phyloP scores from a whole-genome alignment of 805 yeast genomes.

The Kregervanrija pseudodelftensis region DNA sequence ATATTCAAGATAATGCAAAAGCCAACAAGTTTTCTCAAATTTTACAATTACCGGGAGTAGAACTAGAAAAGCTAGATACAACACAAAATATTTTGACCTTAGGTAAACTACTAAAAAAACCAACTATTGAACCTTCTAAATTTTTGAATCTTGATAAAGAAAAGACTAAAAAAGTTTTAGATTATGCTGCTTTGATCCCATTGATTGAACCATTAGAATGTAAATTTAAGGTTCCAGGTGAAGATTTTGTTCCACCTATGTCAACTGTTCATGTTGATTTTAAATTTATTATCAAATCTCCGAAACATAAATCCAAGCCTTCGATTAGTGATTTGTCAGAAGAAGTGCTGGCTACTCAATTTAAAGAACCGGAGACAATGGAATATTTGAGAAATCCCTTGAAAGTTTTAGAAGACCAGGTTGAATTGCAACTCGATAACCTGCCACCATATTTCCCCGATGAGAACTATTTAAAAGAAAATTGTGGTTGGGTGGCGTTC shows the following conservation, averaged over 20 bases:
- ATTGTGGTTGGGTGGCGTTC: constrained; percentile 58
- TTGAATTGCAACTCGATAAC: constrained; percentile 52
- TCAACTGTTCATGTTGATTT: constrained; percentile 70
- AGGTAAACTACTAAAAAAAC: constrained; percentile 60
- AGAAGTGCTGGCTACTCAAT: constrained; percentile 25
- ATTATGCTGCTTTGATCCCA: constrained; percentile 63
- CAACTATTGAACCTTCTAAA: constrained; percentile 47
- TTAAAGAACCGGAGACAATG: constrained; percentile 53
- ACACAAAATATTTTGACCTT: constrained; percentile 47
- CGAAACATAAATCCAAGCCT: constrained; percentile 55
- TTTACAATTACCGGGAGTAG: constrained; percentile 75
- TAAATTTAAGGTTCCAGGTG: constrained; percentile 83
- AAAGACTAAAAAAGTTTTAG: constrained; percentile 37
- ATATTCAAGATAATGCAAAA: constrained; percentile 31
- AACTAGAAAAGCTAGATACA: constrained; percentile 42
- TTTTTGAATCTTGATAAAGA: constrained; percentile 42
- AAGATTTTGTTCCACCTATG: constrained; percentile 58
- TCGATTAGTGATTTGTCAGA: constrained; percentile 33
- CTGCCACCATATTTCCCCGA: constrained; percentile 75
- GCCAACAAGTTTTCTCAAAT: constrained; percentile 50
- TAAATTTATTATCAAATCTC: constrained; percentile 70
- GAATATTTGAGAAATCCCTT: constrained; percentile 70
- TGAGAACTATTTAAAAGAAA: constrained; percentile 25
- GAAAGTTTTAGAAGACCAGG: constrained; percentile 56
- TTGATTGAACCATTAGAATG: constrained; percentile 59